Conservation (phyloP, 768 basidiomycete genomes). For the Amanita thiersii region DNA sequence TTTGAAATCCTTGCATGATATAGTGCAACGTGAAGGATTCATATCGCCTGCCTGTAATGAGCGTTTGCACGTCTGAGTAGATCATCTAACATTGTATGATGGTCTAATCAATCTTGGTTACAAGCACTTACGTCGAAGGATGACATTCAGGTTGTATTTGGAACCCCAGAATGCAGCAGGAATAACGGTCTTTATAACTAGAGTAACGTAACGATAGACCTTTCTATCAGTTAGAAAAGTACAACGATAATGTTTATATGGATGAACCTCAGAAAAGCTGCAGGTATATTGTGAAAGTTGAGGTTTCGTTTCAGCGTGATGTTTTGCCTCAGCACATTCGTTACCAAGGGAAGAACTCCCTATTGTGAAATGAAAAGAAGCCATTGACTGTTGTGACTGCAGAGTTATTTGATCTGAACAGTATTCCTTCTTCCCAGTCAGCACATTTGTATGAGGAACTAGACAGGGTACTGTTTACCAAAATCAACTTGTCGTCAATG, state of each 20-base stretch:
- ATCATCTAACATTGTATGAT: not conserved
- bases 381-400: slow-evolving; percentile 61
- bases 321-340: slow-evolving; percentile 17
- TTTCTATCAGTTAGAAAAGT: slow-evolving; percentile 16
- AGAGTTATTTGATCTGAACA: slow-evolving; percentile 44
- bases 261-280: slow-evolving; percentile 48
- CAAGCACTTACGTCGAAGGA: slow-evolving; percentile 43
- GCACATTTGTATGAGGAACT: not conserved
- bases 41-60: slow-evolving; percentile 70
- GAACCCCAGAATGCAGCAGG: slow-evolving; percentile 79
- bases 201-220: slow-evolving; percentile 63
- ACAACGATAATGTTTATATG: not conserved
- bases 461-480: slow-evolving; percentile 2
- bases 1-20: slow-evolving; percentile 68
- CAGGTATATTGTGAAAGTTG: slow-evolving; percentile 76
- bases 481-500: slow-evolving; percentile 6
- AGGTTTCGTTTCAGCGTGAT: slow-evolving; percentile 48
- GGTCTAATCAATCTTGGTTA: not conserved
- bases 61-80: slow-evolving; percentile 56
- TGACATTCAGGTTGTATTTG: slow-evolving; percentile 47
- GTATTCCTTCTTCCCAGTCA: not conserved
- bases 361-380: slow-evolving; percentile 40
- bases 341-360: too few relatives aligned
- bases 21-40: slow-evolving; percentile 75
- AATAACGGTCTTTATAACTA: slow-evolving; percentile 61